A percentile compares a stretch with the other conserved stretches of the same genome.
phyloP scores from a whole-genome alignment of 2,329 filamentous ascomycete genomes.

The Knufia petricola region DNA sequence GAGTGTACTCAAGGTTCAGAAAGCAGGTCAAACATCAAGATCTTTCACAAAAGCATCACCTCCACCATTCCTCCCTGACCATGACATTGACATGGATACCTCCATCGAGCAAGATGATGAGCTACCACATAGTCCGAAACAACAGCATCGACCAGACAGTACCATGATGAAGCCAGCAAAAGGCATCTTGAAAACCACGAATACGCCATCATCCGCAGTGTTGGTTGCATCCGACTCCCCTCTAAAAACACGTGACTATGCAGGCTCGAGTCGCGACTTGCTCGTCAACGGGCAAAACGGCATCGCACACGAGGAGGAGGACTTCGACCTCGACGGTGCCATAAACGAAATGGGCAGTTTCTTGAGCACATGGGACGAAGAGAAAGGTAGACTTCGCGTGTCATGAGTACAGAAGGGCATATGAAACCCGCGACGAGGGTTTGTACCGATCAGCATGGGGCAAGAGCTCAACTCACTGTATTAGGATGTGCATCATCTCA shows the following conservation, averaged over 20 bases:
- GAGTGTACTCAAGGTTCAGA: slow-evolving; percentile 17
- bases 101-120: neutral
- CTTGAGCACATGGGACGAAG: slow-evolving; percentile 36
- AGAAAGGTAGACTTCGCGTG: slow-evolving; percentile 24
- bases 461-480: neutral
- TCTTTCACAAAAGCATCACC: slow-evolving; percentile 2
- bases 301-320: slow-evolving; percentile 12
- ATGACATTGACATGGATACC: slow-evolving; percentile 8
- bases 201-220: slow-evolving; percentile 10
- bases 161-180: neutral
- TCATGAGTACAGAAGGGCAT: slow-evolving; percentile 14
- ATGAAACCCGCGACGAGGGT: slow-evolving; percentile 3
- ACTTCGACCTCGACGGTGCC: slow-evolving; percentile 34
- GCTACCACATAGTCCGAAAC: neutral
- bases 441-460: neutral
- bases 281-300: slow-evolving; percentile 2
- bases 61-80: neutral
- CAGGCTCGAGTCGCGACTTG: neutral
- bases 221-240: slow-evolving; percentile 18
- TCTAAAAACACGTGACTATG: slow-evolving; percentile 28
- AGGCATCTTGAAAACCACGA: slow-evolving; percentile 11
- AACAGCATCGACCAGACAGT: neutral
- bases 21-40: slow-evolving; percentile 4
- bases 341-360: slow-evolving; percentile 39
- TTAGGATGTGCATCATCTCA: neutral